Base-by-base conservation (phyloP, 352 stramenopile species). In the Phytophthora ramorum region DNA sequence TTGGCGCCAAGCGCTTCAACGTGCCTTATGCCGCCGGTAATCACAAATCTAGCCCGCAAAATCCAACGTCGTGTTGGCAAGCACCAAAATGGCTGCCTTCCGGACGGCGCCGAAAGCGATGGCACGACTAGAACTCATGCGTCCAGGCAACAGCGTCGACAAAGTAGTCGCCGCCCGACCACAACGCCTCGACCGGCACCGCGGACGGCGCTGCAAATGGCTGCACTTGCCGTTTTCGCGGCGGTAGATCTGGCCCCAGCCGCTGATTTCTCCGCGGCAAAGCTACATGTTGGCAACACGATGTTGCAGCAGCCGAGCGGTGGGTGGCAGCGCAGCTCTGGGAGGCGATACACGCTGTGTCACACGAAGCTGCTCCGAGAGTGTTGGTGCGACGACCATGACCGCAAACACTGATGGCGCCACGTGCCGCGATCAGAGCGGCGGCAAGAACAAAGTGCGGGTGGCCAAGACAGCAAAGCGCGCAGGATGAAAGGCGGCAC, bases 41-140 rank as follows among this genome's bases (percentile, higher is more conserved):
- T 50, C 46, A 37, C 61, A 69, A 57, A 63, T 58, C 61, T n/a
- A 20, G 10, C 7, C 19, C 52, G 44, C 37, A 69, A 63, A 64
- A 69, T 69, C 53, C 59, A 54, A 56, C 10, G 14, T 19, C n/a
- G 41, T 17, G 19, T 47, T 48, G 12, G 35, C 7, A 10, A 19
- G 40, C 40, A 24, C 40, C 17, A 46, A 46, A 5, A 46, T 46
- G 40, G 40, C 40, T 46, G 40, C 40, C 1, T 24, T 46, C 40
- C 40, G 26, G 26, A 9, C 26, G 26, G 7, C 26, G 26, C 26
- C 26, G 26, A 8, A 5, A 38, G 9, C 58, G 47, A 40, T 13
- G 26, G 46, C 34, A 41, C 46, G 46, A 58, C 40, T 12, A 40
- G 13, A 51, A 41, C 44, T 43, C 47, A 51, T 49, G 37, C 57